phyloP scores from a whole-genome alignment of 768 basidiomycete species.

The Boletus rex-veris region DNA sequence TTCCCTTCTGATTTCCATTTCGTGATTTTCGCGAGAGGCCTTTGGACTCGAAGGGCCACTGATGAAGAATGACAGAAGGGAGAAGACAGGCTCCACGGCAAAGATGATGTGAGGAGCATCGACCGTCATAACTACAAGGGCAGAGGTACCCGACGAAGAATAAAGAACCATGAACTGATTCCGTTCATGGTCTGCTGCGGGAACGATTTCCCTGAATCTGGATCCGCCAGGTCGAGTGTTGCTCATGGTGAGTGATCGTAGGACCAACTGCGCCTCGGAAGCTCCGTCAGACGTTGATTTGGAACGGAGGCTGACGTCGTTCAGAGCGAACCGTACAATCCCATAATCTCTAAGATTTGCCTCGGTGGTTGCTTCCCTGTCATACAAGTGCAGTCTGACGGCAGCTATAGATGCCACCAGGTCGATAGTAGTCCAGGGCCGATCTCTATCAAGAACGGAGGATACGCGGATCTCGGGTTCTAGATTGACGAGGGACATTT shows the following conservation, averaged over 20 bases:
- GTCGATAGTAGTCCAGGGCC: conserved; percentile 65
- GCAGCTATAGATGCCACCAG: conserved; percentile 65
- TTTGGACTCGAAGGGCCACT: conserved; percentile 43
- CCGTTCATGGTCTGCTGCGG: conserved; percentile 79
- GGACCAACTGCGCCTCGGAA: conserved; percentile 80
- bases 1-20: conserved; percentile 13
- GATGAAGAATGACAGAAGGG: conserved; percentile 81
- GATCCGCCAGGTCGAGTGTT: conserved; percentile 81
- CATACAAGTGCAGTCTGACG: conserved; percentile 86
- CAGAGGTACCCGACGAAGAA: conserved; percentile 62
- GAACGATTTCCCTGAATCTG: conserved; percentile 92
- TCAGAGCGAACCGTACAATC: conserved; percentile 82
- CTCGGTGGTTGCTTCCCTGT: conserved; percentile 54
- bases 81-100: conserved; percentile 86
- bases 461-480: conserved; percentile 56
- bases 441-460: conserved; percentile 22
- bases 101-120: conserved; percentile 94
- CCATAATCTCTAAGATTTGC: conserved; percentile 68
- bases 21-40: conserved; percentile 9
- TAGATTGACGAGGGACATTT: conserved; percentile 15
- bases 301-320: conserved; percentile 70
- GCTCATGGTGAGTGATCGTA: conserved; percentile 89
- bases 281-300: conserved; percentile 82
- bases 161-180: conserved; percentile 95
- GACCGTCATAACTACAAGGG: conserved; percentile 80